Evolutionary conservation across 805 yeast species (phyloP), one percentile per base, ranked within the genome.

Genomic region (Limtongozyma cylindracea): DNA sequence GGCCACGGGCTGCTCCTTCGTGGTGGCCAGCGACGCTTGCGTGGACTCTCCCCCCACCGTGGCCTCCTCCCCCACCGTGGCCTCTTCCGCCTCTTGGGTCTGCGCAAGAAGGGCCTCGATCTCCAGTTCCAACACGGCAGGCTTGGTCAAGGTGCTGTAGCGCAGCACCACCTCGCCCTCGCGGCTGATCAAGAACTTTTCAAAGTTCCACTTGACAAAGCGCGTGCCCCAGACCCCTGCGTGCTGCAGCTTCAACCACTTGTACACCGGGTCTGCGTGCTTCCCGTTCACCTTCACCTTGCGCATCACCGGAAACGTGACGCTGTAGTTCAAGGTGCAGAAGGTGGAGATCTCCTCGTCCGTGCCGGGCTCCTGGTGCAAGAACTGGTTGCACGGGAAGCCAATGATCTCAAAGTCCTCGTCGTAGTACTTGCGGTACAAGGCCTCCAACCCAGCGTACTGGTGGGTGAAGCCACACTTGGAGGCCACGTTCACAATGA

Each of bases 371-470:
- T 82, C 76, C 52, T 88, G 72, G 33, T 61, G 49, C 12, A 72
- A 82, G 40, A 80, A 80, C 41, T 78, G 93, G 47, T 77, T 74
- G 46, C 93, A 76, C 16, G 95, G 95, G 58, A 80, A 78, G 1
- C 80, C 94, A 17, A 80, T 30, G 13, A 80, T 54, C 20, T 48
- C 63, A 12, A 82, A 49, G 1, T 76, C 91, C 29, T 57, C 37
- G 21, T 56, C 61, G 23, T 56, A 46, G 46, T 69, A 17, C 5
- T 8, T 4, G 10, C 8, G 11, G 18, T 17, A 8, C 8, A 17
- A 9, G 10, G 18, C n/a, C 18, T 17, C 11, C 5, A 17, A 9
- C 11, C 5, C 18, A 4, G 4, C 8, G 11, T 17, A 17, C 22
- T 20, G 15, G 10, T 9, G n/a, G n/a, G 32, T 22, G 24, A 25